Conservation (phyloP, 176 grass and related monocot species). For the Tillandsia leiboldiana region DNA sequence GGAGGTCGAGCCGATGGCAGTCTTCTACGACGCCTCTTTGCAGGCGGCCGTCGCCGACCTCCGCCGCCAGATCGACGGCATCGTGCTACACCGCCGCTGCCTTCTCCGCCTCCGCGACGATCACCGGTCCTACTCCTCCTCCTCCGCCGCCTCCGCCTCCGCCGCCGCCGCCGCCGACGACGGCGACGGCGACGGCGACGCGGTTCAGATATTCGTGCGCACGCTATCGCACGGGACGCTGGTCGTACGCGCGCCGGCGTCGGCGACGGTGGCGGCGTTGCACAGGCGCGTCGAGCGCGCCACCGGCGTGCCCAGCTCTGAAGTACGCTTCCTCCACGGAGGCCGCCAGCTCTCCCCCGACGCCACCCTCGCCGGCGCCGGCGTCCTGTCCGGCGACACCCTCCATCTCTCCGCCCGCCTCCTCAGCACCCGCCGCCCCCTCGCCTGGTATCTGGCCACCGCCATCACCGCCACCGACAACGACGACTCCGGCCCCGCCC, state of each 20-base stretch:
- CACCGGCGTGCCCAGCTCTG: not conserved
- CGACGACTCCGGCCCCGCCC: conserved; percentile 22
- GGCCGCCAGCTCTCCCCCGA: not conserved
- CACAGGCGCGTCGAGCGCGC: not conserved
- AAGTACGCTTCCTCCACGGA: not conserved
- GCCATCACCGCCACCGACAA: conserved; percentile 15
- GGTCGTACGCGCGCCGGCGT: no score
- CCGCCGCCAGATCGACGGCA: not conserved
- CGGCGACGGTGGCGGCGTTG: not conserved
- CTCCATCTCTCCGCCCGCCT: conserved; percentile 2
- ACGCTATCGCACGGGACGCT: no score
- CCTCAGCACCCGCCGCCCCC: conserved; percentile 30
- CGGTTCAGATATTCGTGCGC: no score
- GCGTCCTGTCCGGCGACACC: conserved; percentile 15
- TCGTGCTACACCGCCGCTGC: conserved; percentile 16
- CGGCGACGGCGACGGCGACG: conserved; percentile 16
- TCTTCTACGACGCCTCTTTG: no score
- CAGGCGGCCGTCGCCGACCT: no score
- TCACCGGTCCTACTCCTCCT: conserved; percentile 15
- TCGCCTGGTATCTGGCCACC: conserved; percentile 19
- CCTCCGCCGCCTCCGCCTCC: conserved; percentile 20
- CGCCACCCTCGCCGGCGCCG: conserved; percentile 7
- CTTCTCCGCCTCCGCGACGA: conserved; percentile 24
- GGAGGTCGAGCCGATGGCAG: no score
- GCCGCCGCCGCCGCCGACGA: not conserved